A percentile compares a stretch with the other conserved stretches of the same genome.
These are phyloP conservation scores for Thraustochytrium striatum DNA, from an alignment of 352 stramenopile species.

Conservation along the genomic window DNA sequence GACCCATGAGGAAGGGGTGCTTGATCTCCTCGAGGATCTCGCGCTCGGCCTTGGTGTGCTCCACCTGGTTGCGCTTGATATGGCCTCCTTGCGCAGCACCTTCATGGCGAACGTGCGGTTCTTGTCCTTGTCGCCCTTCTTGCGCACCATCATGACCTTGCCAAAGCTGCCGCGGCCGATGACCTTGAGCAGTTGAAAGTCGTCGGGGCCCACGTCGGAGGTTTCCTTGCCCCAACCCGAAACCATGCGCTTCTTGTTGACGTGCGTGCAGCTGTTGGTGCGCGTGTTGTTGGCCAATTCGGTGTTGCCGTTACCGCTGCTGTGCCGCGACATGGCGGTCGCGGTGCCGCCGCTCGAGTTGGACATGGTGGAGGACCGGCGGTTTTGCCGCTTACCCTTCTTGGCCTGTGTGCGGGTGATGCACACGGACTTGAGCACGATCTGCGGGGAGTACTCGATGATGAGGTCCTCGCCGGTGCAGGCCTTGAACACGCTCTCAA, in stretches of 20 bases:
- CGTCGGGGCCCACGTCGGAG: conserved; percentile 58
- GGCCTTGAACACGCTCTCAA: conserved; percentile 31
- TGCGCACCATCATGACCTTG: conserved; percentile 90
- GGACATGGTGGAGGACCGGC: conserved; percentile 37
- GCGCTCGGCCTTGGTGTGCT: conserved; percentile 97
- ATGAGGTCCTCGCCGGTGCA: conserved; percentile 41
- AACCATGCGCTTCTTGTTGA: conserved; percentile 41
- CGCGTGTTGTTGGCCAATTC: background rate
- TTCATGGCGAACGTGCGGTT: conserved; percentile 96
- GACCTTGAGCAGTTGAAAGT: conserved; percentile 91
- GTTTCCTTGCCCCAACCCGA: conserved; percentile 41
- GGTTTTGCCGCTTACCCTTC: conserved; percentile 42
- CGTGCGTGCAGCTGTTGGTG: background rate
- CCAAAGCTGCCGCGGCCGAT: conserved; percentile 91
- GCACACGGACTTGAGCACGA: conserved; percentile 50
- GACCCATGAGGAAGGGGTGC: conserved; percentile 94
- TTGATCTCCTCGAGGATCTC: conserved; percentile 92
- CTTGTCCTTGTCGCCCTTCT: conserved; percentile 70
- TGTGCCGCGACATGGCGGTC: background rate
- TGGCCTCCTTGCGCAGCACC: conserved; percentile 96
- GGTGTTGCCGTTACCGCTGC: background rate
- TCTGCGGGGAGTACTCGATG: conserved; percentile 40
- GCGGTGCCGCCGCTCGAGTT: conserved; percentile 24
- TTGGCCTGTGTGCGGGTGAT: conserved; percentile 49
- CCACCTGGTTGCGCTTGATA: conserved; percentile 98